Conservation (phyloP, 331 rosid species). For the Spiraea crenata region DNA sequence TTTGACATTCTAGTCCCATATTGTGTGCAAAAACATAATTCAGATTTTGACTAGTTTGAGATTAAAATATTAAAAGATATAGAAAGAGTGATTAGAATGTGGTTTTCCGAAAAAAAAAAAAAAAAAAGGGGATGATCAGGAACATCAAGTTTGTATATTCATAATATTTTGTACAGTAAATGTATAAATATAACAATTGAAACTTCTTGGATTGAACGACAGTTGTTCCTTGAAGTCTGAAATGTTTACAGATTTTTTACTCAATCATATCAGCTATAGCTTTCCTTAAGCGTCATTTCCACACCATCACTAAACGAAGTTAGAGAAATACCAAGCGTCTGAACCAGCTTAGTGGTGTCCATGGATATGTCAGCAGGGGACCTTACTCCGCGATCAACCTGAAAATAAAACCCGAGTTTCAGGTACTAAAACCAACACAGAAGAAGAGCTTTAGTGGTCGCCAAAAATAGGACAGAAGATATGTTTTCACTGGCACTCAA, state of each 20-base stretch:
- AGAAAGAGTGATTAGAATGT: too few relatives aligned
- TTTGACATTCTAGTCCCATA: too few relatives aligned
- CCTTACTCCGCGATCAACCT: slow-evolving; percentile 88
- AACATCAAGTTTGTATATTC: neutral
- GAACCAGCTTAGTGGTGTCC: slow-evolving; percentile 71
- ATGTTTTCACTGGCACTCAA: neutral
- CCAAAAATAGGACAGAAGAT: neutral
- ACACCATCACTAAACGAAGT: slow-evolving; percentile 69
- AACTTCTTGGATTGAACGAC: neutral
- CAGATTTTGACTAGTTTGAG: too few relatives aligned
- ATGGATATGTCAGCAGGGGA: slow-evolving; percentile 93
- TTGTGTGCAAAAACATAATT: too few relatives aligned
- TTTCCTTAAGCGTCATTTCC: slow-evolving; percentile 54
- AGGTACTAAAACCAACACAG: neutral
- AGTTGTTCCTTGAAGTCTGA: neutral
- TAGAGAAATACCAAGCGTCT: slow-evolving; percentile 55
- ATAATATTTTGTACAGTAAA: neutral
- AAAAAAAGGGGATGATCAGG: too few relatives aligned
- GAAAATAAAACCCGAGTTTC: slow-evolving; percentile 21
- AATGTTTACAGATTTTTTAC: too few relatives aligned
- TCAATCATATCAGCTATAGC: slow-evolving; percentile 1
- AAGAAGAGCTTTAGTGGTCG: neutral
- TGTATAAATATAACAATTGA: neutral
- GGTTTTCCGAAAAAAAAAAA: too few relatives aligned
- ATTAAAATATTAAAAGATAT: too few relatives aligned